phyloP scores from a whole-genome alignment of 371 early-diverging fungal species.

The Globomyces sp. region DNA sequence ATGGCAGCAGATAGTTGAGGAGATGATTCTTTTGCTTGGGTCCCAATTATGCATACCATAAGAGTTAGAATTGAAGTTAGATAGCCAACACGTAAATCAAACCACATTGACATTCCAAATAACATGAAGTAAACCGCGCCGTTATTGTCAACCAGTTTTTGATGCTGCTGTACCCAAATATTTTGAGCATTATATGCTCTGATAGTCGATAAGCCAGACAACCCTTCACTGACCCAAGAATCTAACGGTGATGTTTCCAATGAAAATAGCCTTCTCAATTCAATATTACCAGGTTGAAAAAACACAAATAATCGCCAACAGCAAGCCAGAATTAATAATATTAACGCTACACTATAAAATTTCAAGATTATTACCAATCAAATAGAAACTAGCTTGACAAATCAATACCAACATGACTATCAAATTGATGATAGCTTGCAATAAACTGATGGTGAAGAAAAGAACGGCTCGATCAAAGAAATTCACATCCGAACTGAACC shows the following conservation, averaged over 20 bases:
- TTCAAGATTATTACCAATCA: constrained; percentile 7
- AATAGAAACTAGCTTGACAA: not conserved
- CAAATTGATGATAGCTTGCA: not conserved
- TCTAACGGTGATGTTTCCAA: constrained; percentile 56
- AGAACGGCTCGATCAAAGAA: constrained; percentile 51
- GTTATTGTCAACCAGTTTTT: not conserved
- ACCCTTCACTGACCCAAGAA: constrained; percentile 70
- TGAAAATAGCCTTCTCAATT: constrained; percentile 7
- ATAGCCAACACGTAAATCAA: not conserved
- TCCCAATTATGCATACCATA: not conserved
- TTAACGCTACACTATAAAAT: not conserved
- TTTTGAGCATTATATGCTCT: constrained; percentile 20
- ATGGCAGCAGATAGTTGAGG: not conserved
- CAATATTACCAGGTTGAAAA: constrained; percentile 17
- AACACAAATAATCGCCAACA: constrained; percentile 23
- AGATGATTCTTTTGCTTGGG: not conserved
- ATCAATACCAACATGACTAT: not conserved
- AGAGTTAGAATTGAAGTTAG: not conserved
- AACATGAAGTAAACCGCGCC: not conserved
- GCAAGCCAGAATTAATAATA: not conserved
- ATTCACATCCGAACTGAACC: constrained; percentile 73
- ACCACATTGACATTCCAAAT: not conserved
- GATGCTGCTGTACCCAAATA: not conserved
- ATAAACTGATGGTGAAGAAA: too few species aligned
- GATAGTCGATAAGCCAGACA: constrained; percentile 40